Conservation (phyloP, 208 protist genomes). For the Acanthamoeba quina region DNA sequence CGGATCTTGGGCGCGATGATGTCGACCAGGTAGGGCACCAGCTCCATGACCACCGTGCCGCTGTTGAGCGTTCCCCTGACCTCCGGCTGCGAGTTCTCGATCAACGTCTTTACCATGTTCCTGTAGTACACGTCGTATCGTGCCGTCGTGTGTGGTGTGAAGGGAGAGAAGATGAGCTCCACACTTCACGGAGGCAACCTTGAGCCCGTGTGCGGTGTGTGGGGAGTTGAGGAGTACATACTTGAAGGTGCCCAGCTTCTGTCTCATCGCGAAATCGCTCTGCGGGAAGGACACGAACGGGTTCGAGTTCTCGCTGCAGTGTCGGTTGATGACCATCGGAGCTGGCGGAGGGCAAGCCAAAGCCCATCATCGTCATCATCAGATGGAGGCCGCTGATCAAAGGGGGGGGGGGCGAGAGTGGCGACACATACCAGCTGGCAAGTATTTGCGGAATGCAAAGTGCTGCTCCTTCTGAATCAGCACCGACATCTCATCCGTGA, state of each 20-base stretch:
- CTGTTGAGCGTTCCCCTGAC: constrained; percentile 12
- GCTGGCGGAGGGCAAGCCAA: background rate
- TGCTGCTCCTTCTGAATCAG: constrained; percentile 41
- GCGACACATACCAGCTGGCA: background rate
- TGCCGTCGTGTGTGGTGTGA: too few species aligned
- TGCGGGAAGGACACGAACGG: constrained; percentile 32
- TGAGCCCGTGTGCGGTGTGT: background rate
- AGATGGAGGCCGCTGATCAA: background rate
- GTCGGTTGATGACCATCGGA: constrained; percentile 33
- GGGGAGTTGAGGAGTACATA: background rate
- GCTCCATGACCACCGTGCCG: background rate
- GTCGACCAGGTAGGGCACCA: constrained; percentile 41
- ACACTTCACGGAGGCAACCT: too few species aligned
- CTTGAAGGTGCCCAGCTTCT: background rate
- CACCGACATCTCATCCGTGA: constrained; percentile 28
- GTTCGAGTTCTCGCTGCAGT: constrained; percentile 51
- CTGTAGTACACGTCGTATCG: background rate
- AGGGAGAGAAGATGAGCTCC: background rate
- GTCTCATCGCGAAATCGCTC: background rate
- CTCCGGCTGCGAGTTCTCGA: constrained; percentile 9
- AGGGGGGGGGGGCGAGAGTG: too few species aligned
- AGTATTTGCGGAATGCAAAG: constrained; percentile 55
- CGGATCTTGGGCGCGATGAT: constrained; percentile 61
- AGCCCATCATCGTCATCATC: background rate
- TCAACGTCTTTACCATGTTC: constrained; percentile 54